Conservation (phyloP, 345 rosid species). For the Citrus reticulata region DNA sequence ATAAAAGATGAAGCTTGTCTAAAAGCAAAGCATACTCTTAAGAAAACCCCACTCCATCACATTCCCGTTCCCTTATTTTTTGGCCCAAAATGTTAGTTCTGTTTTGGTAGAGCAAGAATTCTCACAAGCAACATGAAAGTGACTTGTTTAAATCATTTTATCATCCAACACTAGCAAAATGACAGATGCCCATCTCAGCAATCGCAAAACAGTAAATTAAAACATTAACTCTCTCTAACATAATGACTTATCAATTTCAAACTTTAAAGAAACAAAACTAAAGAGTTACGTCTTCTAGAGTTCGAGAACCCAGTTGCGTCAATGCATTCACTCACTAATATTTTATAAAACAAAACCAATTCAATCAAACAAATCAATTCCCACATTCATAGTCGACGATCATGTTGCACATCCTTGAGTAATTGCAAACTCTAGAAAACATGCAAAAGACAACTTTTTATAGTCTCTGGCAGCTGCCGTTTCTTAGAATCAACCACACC, state of each 20-base stretch:
- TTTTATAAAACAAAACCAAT: not conserved
- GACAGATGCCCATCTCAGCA: not conserved
- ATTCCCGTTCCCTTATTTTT: not conserved
- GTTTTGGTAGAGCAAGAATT: not conserved
- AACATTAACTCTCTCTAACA: not conserved
- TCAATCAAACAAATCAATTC: not conserved
- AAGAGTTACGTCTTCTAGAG: not conserved
- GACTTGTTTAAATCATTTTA: not conserved
- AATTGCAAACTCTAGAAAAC: not conserved
- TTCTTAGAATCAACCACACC: not conserved
- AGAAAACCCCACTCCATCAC: not conserved
- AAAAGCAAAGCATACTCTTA: not conserved
- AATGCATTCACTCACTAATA: not conserved
- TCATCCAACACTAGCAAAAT: not conserved
- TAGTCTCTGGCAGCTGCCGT: not conserved
- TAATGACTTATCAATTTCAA: not conserved
- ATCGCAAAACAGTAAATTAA: not conserved
- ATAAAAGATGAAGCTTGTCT: not conserved
- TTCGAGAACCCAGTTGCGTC: not conserved
- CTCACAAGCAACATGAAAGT: not conserved
- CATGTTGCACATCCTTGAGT: not conserved
- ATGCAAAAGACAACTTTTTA: not conserved
- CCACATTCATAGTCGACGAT: not conserved
- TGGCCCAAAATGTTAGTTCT: not conserved
- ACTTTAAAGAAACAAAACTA: not conserved